These are phyloP conservation scores for Helicostylum pulchrum DNA, from an alignment of 192 early-diverging fungal genomes.

Conservation along the genomic window DNA sequence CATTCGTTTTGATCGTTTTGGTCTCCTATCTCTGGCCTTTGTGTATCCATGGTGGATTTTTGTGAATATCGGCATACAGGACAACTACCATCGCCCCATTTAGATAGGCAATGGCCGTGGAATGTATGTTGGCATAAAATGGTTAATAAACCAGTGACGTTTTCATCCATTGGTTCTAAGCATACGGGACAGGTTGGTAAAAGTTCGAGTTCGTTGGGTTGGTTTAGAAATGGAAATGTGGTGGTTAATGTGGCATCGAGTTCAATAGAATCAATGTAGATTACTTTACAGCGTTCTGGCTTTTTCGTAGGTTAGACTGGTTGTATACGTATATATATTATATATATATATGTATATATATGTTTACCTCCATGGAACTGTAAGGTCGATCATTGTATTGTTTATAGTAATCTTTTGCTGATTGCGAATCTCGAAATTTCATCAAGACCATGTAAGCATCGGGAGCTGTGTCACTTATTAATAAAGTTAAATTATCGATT, in stretches of 20 bases:
- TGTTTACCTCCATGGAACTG: constrained; percentile 75
- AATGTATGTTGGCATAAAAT: constrained; percentile 97
- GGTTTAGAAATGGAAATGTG: constrained; percentile 54
- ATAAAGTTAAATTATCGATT: background rate
- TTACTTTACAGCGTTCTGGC: constrained; percentile 79
- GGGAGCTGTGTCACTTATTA: constrained; percentile 65
- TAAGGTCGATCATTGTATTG: constrained; percentile 85
- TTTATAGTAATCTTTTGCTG: constrained; percentile 67
- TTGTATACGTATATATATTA: background rate
- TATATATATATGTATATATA: too few species aligned
- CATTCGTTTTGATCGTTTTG: constrained; percentile 9
- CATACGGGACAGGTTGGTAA: constrained; percentile 95
- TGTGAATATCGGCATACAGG: constrained; percentile 92
- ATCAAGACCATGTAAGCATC: constrained; percentile 91
- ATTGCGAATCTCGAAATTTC: constrained; percentile 62
- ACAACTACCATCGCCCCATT: constrained; percentile 91
- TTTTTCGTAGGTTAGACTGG: background rate
- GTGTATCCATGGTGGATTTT: constrained; percentile 20
- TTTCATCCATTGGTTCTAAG: constrained; percentile 89
- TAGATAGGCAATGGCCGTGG: constrained; percentile 88
- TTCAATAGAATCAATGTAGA: constrained; percentile 71
- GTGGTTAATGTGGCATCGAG: constrained; percentile 63
- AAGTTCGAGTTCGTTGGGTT: constrained; percentile 47
- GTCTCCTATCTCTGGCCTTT: constrained; percentile 2
- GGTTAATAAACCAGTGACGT: constrained; percentile 84